Base-by-base conservation (phyloP, 2,329 filamentous ascomycete species). In the Parafenestella ontariensis region DNA sequence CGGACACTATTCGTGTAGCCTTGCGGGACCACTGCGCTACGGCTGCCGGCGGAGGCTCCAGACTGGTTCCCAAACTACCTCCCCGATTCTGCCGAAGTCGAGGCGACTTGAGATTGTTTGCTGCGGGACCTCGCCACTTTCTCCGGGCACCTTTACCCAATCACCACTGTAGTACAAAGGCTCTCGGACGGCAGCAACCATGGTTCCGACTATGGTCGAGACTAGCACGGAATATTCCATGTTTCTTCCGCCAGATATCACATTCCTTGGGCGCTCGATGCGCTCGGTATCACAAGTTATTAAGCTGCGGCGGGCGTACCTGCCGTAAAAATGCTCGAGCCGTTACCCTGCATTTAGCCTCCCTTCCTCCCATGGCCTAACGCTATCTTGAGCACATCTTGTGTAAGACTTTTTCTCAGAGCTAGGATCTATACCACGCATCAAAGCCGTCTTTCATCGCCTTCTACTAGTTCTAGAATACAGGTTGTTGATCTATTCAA, bases 21-120 rank as follows among this genome's bases (percentile, higher is more conserved):
- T 36, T 58, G 60, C 54, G 55, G 43, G 54, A 42, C 42, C 43
- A 47, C 41, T 34, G 49, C 67, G 64, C 69, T 70, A 66, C 66
- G 62, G 65, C 61, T 55, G 56, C 56, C 46, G 58, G 54, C 65
- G 64, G 66, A 69, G 54, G 60, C 59, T 65, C 64, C 58, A 66
- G 61, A 61, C 55, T 57, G 39, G 17, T 39, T 49, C 39, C 46
- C 36, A 57, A 53, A 61, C 56, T 65, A 62, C 64, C 57, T 61
- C 54, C 58, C 60, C 56, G 62, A 58, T 61, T 58, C 50, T 46
- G 51, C 65, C 59, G 52, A 66, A 50, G 54, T 61, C 57, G 50
- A 56, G 43, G 52, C 52, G 43, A 56, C 45, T 49, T 56, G 45
- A 49, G 47, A 46, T 26, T 41, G 20, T 47, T 59, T 52, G 54